A percentile compares a stretch with the other conserved stretches of the same genome.
Conservation (phyloP, 2,329 filamentous ascomycete genomes). For the Pezicula carpinea region DNA sequence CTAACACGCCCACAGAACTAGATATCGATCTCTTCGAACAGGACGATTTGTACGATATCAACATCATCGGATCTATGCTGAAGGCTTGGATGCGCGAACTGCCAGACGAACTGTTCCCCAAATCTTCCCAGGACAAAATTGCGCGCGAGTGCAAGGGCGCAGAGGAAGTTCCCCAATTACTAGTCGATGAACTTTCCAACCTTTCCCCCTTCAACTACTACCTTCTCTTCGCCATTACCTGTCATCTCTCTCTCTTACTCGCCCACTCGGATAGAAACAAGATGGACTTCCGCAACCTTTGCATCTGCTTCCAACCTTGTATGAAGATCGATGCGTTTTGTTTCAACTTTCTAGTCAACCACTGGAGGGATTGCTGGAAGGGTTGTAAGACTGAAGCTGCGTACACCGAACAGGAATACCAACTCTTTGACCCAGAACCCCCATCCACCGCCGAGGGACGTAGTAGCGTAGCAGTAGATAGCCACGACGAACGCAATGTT, state of each 20-base stretch:
- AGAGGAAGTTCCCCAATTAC: constrained; percentile 74
- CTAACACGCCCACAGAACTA: constrained; percentile 50
- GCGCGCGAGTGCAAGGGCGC: constrained; percentile 74
- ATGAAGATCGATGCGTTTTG: constrained; percentile 95
- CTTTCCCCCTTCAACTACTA: constrained; percentile 98
- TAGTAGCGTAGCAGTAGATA: constrained; percentile 28
- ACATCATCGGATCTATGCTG: constrained; percentile 92
- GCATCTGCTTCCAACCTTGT: constrained; percentile 95
- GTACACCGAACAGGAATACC: constrained; percentile 67
- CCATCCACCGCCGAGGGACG: constrained; percentile 33
- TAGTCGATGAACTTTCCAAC: constrained; percentile 88
- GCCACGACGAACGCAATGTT: constrained; percentile 49
- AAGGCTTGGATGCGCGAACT: constrained; percentile 94
- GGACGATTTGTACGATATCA: constrained; percentile 87
- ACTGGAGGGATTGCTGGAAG: constrained; percentile 97
- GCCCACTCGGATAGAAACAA: constrained; percentile 95
- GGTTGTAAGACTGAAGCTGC: constrained; percentile 87
- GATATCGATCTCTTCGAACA: constrained; percentile 90
- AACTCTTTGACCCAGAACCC: constrained; percentile 52
- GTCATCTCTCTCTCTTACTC: constrained; percentile 85
- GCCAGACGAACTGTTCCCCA: constrained; percentile 92
- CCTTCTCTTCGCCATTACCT: constrained; percentile 93
- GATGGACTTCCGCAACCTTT: constrained; percentile 94
- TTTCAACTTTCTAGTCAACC: constrained; percentile 90
- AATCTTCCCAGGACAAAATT: constrained; percentile 74